These are phyloP conservation scores for Mrakia blollopis DNA, from an alignment of 768 basidiomycete species.

Conservation along the genomic window DNA sequence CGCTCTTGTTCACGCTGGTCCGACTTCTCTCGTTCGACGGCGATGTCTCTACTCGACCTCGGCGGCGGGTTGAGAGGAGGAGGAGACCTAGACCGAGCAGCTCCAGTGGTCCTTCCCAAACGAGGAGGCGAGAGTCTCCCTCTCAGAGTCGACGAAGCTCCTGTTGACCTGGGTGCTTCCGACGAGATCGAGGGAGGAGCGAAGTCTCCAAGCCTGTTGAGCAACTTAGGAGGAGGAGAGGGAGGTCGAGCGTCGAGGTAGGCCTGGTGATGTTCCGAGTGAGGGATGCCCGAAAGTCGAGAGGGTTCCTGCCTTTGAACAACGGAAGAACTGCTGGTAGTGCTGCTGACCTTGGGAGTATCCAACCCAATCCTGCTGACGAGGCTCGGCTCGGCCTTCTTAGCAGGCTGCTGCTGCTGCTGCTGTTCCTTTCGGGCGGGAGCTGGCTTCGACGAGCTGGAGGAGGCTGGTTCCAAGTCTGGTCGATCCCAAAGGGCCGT, in stretches of 20 bases:
- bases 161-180: background rate
- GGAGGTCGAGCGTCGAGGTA: background rate
- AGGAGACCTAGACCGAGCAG: background rate
- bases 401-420: background rate
- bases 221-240: background rate
- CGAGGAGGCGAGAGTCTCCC: constrained; percentile 1
- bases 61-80: background rate
- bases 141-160: background rate
- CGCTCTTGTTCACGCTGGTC: constrained; percentile 4
- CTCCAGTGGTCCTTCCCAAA: background rate
- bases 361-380: background rate
- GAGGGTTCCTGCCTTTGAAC: background rate
- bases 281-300: background rate
- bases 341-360: background rate
- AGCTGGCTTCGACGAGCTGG: background rate
- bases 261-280: background rate
- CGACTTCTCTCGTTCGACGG: background rate
- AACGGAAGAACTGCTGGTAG: background rate
- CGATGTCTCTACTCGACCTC: background rate
- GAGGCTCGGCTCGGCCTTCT: background rate
- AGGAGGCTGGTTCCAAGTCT: background rate
- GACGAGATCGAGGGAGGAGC: background rate
- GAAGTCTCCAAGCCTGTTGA: background rate
- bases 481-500: constrained; percentile 10
- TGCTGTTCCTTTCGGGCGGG: too few species aligned